Base-by-base conservation (phyloP, 305 asterid species). In the Solanum hybrid region DNA sequence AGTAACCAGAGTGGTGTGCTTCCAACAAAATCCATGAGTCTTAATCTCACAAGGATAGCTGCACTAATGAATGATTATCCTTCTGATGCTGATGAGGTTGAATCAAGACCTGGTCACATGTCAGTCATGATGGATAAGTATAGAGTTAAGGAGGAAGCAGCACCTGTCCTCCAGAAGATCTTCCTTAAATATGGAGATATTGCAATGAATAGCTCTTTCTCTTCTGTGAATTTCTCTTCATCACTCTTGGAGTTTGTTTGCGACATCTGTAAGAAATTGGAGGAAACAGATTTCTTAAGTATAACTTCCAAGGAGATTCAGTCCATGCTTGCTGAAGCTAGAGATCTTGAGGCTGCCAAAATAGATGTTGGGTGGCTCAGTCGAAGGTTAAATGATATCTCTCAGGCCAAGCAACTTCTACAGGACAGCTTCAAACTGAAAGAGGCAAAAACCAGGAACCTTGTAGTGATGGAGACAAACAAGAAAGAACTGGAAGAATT, bases 291-390 rank as follows among this genome's bases (percentile, higher is more conserved):
- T 12, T 12, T 92, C 7, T n/a, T 10, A 24, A 85, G 93, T 22
- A 27, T 93, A n/a, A 88, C 89, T 1, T 24, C 89, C 12, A 10
- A 26, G 78, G 92, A 91, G 89, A 78, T 93, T 14, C 77, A 88
- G 7, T 41, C 68, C 14, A 81, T 92, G 92, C 81, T 32, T 2
- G 34, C 34, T 17, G 87, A 36, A 17, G 73, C 89, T 45, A 22
- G 31, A 41, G 93, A 92, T 84, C 90, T 93, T 9, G 89, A 91
- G 70, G 41, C 72, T 22, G 87, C 72, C 20, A 90, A 89, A 32
- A 79, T 92, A 38, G 86, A 93, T 34, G 91, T 92, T 3, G 90
- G 81, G 26, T 93, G 94, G 93, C 93, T 93, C 36, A 79, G 10
- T 27, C 13, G 7, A 6, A 88, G 91, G 92, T 77, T 93, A n/a